Percentiles rank a stretch among this genome's conserved stretches.
These are phyloP conservation scores for Parafenestella ontariensis DNA, from an alignment of 2,329 filamentous ascomycete genomes.

Conservation along the genomic window DNA sequence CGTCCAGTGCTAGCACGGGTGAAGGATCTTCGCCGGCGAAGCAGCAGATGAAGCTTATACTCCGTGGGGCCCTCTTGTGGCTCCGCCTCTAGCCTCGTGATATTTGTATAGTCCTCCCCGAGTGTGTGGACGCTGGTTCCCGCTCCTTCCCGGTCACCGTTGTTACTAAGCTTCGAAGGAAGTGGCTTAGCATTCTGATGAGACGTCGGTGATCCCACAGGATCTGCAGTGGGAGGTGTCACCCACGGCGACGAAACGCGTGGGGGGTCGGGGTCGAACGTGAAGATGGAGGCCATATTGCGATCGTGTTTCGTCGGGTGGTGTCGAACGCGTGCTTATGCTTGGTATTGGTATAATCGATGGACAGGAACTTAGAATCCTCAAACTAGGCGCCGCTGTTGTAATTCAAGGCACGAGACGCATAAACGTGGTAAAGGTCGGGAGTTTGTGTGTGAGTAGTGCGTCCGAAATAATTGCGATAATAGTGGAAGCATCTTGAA, in stretches of 20 bases:
- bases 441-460: slow-evolving; percentile 60
- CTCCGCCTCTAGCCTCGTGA: slow-evolving; percentile 83
- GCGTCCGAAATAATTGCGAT: slow-evolving; percentile 56
- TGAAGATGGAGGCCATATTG: slow-evolving; percentile 91
- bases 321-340: neutral
- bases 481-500: slow-evolving; percentile 61
- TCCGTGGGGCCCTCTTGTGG: slow-evolving; percentile 94
- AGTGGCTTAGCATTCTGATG: slow-evolving; percentile 25
- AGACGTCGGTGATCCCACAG: slow-evolving; percentile 19
- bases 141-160: slow-evolving; percentile 6
- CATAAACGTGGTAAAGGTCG: slow-evolving; percentile 51
- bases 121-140: slow-evolving; percentile 5
- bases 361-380: neutral
- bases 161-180: slow-evolving; percentile 14
- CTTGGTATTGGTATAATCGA: neutral
- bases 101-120: slow-evolving; percentile 44
- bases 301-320: neutral
- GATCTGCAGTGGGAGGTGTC: slow-evolving; percentile 55
- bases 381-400: slow-evolving; percentile 9
- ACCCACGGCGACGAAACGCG: slow-evolving; percentile 92
- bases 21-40: slow-evolving; percentile 79
- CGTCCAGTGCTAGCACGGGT: slow-evolving; percentile 71
- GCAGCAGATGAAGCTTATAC: slow-evolving; percentile 91
- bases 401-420: slow-evolving; percentile 12
- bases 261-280: slow-evolving; percentile 87